Percentiles rank a stretch among this genome's conserved stretches.
Evolutionary conservation across 495 filamentous ascomycete species (phyloP).

Genomic region (Aspergillus sparsus): DNA sequence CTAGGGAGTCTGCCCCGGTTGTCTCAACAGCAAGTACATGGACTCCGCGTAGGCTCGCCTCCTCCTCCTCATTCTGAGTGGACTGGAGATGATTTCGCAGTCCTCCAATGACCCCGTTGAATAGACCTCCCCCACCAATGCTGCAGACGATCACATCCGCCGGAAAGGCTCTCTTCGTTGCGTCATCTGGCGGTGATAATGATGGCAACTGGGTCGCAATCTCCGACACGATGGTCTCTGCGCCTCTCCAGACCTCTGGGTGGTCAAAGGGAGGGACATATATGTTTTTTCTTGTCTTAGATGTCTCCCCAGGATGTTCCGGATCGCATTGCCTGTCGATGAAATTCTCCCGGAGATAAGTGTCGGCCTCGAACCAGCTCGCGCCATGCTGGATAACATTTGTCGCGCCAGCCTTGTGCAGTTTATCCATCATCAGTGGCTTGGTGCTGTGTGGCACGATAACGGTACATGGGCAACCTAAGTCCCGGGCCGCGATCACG

Average conservation of each 20-base stretch:
- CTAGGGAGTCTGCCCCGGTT: slow-evolving; percentile 68
- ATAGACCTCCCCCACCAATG: slow-evolving; percentile 85
- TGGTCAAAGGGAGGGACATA: slow-evolving; percentile 80
- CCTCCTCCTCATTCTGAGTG: background rate
- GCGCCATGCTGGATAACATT: slow-evolving; percentile 70
- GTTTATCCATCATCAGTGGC: slow-evolving; percentile 67
- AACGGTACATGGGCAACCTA: slow-evolving; percentile 68
- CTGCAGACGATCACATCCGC: slow-evolving; percentile 74
- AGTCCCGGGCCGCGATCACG: slow-evolving; percentile 65
- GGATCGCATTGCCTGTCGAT: slow-evolving; percentile 40
- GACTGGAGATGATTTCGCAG: slow-evolving; percentile 49
- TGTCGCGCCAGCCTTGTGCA: slow-evolving; percentile 63
- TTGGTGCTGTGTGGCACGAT: slow-evolving; percentile 71
- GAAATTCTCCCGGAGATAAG: slow-evolving; percentile 59
- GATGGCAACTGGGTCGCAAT: slow-evolving; percentile 56
- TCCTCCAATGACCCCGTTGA: slow-evolving; percentile 73
- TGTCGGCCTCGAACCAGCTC: slow-evolving; percentile 78
- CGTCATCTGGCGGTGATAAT: slow-evolving; percentile 7
- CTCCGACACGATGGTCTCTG: slow-evolving; percentile 70
- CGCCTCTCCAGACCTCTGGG: slow-evolving; percentile 74
- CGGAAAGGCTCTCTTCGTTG: slow-evolving; percentile 22
- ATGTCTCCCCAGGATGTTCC: slow-evolving; percentile 23
- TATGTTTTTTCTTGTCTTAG: slow-evolving; percentile 58
- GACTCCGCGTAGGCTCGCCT: slow-evolving; percentile 28
- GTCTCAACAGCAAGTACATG: slow-evolving; percentile 79